Percentiles rank a stretch among this genome's conserved stretches.
Evolutionary conservation across 2,329 filamentous ascomycete genomes (phyloP).

Genomic region (Aspergillus nomiae): DNA sequence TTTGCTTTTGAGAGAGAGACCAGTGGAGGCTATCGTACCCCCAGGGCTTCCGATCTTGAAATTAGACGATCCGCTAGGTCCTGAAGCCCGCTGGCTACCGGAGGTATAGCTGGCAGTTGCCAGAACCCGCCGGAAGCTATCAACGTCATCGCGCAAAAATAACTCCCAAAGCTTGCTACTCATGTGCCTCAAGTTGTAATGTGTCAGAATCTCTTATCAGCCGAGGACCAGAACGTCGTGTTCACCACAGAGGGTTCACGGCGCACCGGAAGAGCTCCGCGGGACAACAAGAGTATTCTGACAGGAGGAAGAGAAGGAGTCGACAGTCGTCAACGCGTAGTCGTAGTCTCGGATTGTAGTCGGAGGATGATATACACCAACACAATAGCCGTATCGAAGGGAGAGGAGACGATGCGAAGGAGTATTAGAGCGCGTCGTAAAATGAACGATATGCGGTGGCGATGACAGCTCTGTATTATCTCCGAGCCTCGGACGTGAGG

Average conservation of each 20-base stretch:
- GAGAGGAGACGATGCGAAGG: constrained; percentile 3
- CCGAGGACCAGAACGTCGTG: constrained; percentile 77
- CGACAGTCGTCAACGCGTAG: constrained; percentile 21
- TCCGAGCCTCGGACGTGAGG: constrained; percentile 11
- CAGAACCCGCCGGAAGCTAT: constrained; percentile 87
- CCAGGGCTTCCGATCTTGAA: constrained; percentile 35
- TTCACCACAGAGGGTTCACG: constrained; percentile 80
- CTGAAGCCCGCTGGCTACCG: constrained; percentile 33
- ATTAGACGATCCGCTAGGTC: constrained; percentile 25
- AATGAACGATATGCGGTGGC: constrained; percentile 20
- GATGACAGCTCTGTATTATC: constrained; percentile 22
- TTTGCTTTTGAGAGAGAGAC: constrained; percentile 50
- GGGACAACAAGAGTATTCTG: constrained; percentile 34
- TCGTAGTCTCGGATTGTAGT: constrained; percentile 2
- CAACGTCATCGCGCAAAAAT: constrained; percentile 97
- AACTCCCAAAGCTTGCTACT: constrained; percentile 96
- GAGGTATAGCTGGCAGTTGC: constrained; percentile 64
- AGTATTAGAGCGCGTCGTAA: constrained; percentile 7
- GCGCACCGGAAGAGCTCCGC: constrained; percentile 67
- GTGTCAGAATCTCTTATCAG: constrained; percentile 47
- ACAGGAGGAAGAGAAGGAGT: constrained; percentile 12
- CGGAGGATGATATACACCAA: not conserved
- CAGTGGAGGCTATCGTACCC: constrained; percentile 30
- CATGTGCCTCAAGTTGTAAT: constrained; percentile 64
- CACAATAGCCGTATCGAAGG: not conserved